These are phyloP conservation scores for Microbotryum violaceum DNA, from an alignment of 1,284 basidiomycete species.

Conservation along the genomic window DNA sequence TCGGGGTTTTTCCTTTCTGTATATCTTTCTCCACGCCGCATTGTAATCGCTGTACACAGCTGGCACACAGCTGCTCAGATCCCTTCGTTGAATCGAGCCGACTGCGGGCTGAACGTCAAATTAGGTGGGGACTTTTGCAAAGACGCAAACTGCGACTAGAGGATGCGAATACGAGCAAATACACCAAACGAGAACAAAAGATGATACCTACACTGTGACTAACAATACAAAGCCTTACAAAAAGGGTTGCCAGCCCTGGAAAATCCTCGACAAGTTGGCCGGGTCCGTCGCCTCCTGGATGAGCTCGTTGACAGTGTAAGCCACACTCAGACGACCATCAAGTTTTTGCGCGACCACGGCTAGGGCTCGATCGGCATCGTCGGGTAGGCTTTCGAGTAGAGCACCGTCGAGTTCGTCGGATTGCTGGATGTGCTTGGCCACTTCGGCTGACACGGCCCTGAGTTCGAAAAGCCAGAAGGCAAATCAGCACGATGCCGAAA, in stretches of 20 bases:
- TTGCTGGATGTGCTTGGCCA: constrained; percentile 31
- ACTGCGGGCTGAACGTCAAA: too few relatives aligned
- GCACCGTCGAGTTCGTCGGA: constrained; percentile 23
- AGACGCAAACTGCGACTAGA: too few relatives aligned
- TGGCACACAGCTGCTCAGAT: too few relatives aligned
- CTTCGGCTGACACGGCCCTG: constrained; percentile 31
- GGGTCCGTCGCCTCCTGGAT: constrained; percentile 79
- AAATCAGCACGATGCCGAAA: constrained; percentile 24
- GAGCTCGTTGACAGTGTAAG: constrained; percentile 88
- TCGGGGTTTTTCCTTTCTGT: too few relatives aligned
- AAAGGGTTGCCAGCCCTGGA: constrained; percentile 36
- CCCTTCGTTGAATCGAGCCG: too few relatives aligned
- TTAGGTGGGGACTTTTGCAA: too few relatives aligned
- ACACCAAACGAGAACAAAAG: too few relatives aligned
- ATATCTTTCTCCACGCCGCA: too few relatives aligned
- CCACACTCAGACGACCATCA: constrained; percentile 73
- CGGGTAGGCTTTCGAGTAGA: constrained; percentile 43
- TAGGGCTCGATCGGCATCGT: constrained; percentile 84
- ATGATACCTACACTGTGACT: too few relatives aligned
- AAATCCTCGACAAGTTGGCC: constrained; percentile 70
- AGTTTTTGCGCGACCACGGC: constrained; percentile 70
- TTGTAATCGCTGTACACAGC: too few relatives aligned
- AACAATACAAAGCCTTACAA: too few relatives aligned
- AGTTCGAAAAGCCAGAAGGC: not conserved
- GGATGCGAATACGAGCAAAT: too few relatives aligned